Evolutionary conservation across 768 basidiomycete species (phyloP), one percentile per base, ranked within the genome.

Genomic region (Amanita brunnescens): DNA sequence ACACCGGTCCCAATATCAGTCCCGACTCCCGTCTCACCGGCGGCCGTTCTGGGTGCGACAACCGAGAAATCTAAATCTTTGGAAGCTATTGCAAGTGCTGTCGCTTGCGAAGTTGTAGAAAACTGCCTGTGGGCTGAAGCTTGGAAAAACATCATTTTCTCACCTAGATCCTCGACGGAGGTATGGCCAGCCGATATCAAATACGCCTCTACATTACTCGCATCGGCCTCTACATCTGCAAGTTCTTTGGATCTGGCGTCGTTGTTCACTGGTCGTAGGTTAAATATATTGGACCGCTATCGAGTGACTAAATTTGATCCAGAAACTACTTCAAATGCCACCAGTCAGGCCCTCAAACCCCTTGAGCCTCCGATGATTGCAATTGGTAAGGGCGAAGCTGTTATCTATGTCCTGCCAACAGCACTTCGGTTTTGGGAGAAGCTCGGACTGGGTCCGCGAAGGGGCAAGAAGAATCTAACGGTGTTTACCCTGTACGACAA

Each of bases 381-480:
- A 0, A 72, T 87, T 24, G 82, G 78, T 2, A 88, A 87, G 59
- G 77, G 78, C 2, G 81, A 83, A 33, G 74, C 79, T 3, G 64
- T 89, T 23, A 70, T 92, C n/a, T 80, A 89, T 37, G 64, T 88
- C 14, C 64, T 79, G 12, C 83, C 88, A 1, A 65, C 87, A 3
- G 84, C 88, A 0, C 61, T 92, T 20, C 75, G 83, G 2, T 92
- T 91, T 63, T 92, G 91, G 90, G 84, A 87, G 57, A 92, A 90
- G 62, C 73, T 91, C 10, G 88, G 87, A 0, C 61, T 93, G 39
- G 71, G 73, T 13, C 91, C 91, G 0, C 73, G 76, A 42, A 76
- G 76, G 32, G 91, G 91, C 6, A 70, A 67, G 52, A 91, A 92
- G 66, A 74, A 91, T 57, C 71, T 87, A 3, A 75, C 72, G 1